Evolutionary conservation across 2,329 filamentous ascomycete species (phyloP).

Genomic region (Pseudogymnoascus sp.): DNA sequence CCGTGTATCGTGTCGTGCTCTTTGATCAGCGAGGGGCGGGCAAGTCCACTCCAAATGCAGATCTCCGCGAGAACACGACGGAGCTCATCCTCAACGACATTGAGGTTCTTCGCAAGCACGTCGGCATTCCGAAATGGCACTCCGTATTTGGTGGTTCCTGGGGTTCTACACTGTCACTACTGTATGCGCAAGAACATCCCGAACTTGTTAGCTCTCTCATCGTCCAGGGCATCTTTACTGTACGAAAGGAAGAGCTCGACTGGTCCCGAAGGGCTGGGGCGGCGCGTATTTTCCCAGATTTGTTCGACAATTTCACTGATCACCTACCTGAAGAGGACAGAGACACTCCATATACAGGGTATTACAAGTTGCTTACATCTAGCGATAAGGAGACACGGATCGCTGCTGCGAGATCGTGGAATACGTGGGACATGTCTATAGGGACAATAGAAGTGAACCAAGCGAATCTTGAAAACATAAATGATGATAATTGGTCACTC

Average conservation of each 20-base stretch:
- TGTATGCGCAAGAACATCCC: constrained; percentile 38
- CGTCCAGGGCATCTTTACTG: constrained; percentile 37
- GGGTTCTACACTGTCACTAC: constrained; percentile 38
- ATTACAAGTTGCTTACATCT: constrained; percentile 35
- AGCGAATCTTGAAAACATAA: constrained; percentile 20
- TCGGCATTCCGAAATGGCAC: constrained; percentile 37
- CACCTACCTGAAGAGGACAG: constrained; percentile 31
- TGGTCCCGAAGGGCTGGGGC: constrained; percentile 25
- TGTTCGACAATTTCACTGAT: constrained; percentile 18
- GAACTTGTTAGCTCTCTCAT: constrained; percentile 33
- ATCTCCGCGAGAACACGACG: constrained; percentile 38
- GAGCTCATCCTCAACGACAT: constrained; percentile 39
- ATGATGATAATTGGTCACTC: constrained; percentile 27
- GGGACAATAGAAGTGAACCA: constrained; percentile 24
- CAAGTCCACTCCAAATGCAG: constrained; percentile 35
- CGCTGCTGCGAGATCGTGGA: constrained; percentile 31
- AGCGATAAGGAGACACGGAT: constrained; percentile 20
- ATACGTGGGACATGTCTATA: constrained; percentile 30
- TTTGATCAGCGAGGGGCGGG: constrained; percentile 42
- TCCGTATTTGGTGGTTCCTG: constrained; percentile 42
- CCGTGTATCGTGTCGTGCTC: constrained; percentile 38
- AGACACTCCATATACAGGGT: constrained; percentile 30
- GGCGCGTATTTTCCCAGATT: constrained; percentile 30
- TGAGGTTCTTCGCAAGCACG: constrained; percentile 35
- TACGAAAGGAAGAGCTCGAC: constrained; percentile 28